Percentiles rank a stretch among this genome's conserved stretches.
Conservation (phyloP, 2,329 filamentous ascomycete genomes). For the Cephalotrichum gorgonifer region DNA sequence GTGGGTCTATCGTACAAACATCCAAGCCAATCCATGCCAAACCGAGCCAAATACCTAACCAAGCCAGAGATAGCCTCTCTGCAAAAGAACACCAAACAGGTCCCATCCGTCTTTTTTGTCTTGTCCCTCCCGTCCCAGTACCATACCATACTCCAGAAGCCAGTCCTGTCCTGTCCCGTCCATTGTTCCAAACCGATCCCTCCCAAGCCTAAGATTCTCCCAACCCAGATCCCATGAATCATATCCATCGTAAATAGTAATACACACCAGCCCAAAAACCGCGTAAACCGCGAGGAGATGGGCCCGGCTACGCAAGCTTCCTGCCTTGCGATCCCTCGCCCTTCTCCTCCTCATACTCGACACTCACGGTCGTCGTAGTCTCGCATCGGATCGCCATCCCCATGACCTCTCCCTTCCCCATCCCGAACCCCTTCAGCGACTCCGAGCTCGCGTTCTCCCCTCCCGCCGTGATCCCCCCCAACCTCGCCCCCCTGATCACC, state of each 20-base stretch:
- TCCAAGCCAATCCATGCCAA: not conserved
- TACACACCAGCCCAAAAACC: too few relatives aligned
- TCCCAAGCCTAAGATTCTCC: too few relatives aligned
- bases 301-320: not conserved
- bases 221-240: not conserved
- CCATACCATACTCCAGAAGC: not conserved
- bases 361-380: slow-evolving; percentile 29
- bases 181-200: not conserved
- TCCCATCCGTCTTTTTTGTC: not conserved
- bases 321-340: slow-evolving; percentile 9
- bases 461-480: not conserved
- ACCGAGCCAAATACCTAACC: not conserved
- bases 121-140: not conserved
- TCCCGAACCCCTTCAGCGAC: slow-evolving; percentile 19
- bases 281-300: not conserved
- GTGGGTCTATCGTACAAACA: slow-evolving; percentile 2
- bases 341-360: slow-evolving; percentile 23
- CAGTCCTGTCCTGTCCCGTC: not conserved
- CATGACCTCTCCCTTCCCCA: slow-evolving; percentile 12
- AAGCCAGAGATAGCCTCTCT: not conserved
- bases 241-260: too few relatives aligned
- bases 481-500: not conserved
- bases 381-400: slow-evolving; percentile 31
- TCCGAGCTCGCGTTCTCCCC: slow-evolving; percentile 18
- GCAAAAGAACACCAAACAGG: too few relatives aligned